These are phyloP conservation scores for Hyphopichia burtonii DNA, from an alignment of 1,139 yeast genomes.

Conservation along the genomic window DNA sequence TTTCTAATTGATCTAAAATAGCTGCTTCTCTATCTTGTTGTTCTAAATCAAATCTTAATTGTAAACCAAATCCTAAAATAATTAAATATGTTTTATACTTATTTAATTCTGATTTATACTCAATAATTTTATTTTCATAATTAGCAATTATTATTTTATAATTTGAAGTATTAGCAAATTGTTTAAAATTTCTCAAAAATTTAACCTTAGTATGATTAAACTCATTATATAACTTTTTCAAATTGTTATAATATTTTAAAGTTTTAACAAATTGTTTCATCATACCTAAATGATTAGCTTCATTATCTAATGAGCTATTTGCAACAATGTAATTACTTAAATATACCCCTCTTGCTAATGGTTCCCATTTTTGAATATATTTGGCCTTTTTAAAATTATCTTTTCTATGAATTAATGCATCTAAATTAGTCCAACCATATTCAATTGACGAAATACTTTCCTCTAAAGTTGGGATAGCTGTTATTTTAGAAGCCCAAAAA, in stretches of 20 bases:
- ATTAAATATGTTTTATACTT: slow-evolving; percentile 48
- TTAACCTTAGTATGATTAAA: slow-evolving; percentile 31
- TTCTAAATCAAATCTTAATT: slow-evolving; percentile 44
- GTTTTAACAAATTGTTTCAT: slow-evolving; percentile 49
- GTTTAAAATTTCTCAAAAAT: slow-evolving; percentile 30
- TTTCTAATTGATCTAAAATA: slow-evolving; percentile 3
- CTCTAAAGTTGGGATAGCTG: slow-evolving; percentile 69
- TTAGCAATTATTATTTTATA: slow-evolving; percentile 35
- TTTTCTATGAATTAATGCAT: slow-evolving; percentile 29
- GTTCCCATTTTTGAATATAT: slow-evolving; percentile 42
- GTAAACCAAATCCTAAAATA: slow-evolving; percentile 48
- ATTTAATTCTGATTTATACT: slow-evolving; percentile 43
- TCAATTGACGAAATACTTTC: slow-evolving; percentile 70
- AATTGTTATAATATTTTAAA: slow-evolving; percentile 41
- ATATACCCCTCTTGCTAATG: slow-evolving; percentile 42
- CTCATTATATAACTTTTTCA: slow-evolving; percentile 36
- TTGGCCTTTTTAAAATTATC: slow-evolving; percentile 36
- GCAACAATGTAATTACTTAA: slow-evolving; percentile 35
- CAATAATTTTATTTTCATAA: slow-evolving; percentile 39
- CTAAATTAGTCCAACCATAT: slow-evolving; percentile 73
- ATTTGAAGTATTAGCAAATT: slow-evolving; percentile 29
- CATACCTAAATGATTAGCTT: slow-evolving; percentile 39
- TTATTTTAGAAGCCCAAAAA: slow-evolving; percentile 86
- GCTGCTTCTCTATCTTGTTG: slow-evolving; percentile 26
- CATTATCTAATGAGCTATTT: slow-evolving; percentile 13